Conservation (phyloP, 495 filamentous ascomycete species). For the Xanthoparmelia taractica region DNA sequence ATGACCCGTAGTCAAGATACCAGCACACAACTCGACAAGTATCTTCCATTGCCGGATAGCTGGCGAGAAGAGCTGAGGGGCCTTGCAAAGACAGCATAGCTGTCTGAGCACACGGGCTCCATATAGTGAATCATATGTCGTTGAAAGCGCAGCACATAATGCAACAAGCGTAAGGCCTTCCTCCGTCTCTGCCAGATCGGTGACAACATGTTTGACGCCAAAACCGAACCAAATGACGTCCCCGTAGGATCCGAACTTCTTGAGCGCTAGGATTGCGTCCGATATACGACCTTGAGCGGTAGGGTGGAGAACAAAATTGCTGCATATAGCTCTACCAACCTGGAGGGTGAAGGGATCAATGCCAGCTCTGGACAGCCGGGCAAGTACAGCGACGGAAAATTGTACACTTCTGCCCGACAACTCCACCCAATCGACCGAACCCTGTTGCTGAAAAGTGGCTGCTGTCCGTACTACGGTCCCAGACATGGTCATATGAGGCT, state of each 20-base stretch:
- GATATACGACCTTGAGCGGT: constrained; percentile 11
- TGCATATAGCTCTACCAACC: constrained; percentile 11
- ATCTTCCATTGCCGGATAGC: constrained; percentile 12
- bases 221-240: constrained; percentile 24
- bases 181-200: constrained; percentile 21
- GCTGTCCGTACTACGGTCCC: neutral
- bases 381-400: constrained; percentile 17
- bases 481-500: too few species aligned
- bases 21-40: constrained; percentile 13
- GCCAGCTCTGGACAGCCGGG: constrained; percentile 15
- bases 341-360: constrained; percentile 19
- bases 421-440: constrained; percentile 20
- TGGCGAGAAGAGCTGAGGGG: constrained; percentile 10
- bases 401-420: constrained; percentile 13
- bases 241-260: constrained; percentile 15
- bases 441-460: constrained; percentile 14
- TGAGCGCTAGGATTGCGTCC: constrained; percentile 14
- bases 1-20: neutral
- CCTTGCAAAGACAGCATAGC: constrained; percentile 9
- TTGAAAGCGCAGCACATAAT: constrained; percentile 15
- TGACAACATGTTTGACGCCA: constrained; percentile 22
- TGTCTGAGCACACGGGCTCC: constrained; percentile 12
- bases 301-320: constrained; percentile 4
- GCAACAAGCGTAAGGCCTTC: constrained; percentile 18
- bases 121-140: constrained; percentile 12